A percentile compares a stretch with the other conserved stretches of the same genome.
These are phyloP conservation scores for Lactifluus echinatus DNA, from an alignment of 768 basidiomycete genomes.

Conservation along the genomic window DNA sequence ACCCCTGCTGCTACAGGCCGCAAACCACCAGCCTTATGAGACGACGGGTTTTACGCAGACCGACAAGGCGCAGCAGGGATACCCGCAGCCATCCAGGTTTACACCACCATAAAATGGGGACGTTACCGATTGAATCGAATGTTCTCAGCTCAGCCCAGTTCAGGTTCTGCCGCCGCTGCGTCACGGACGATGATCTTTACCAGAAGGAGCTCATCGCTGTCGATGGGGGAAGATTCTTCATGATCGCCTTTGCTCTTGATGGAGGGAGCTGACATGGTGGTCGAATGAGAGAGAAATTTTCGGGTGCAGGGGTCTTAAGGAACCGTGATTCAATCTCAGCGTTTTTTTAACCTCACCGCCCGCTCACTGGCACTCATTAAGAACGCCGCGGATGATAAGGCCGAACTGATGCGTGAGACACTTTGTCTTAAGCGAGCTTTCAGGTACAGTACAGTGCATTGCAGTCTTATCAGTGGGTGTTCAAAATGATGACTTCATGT, in stretches of 20 bases:
- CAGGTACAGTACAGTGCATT: no score
- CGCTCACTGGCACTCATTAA: no score
- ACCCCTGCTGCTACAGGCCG: conserved; percentile 40
- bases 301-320: background rate
- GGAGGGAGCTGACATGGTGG: conserved; percentile 14
- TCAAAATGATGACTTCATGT: no score
- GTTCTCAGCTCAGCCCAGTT: conserved; percentile 26
- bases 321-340: background rate
- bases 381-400: no score
- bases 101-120: conserved; percentile 43
- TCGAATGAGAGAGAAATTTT: background rate
- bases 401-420: no score
- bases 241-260: conserved; percentile 10
- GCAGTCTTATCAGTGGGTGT: no score
- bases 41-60: conserved; percentile 24
- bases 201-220: conserved; percentile 48
- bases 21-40: conserved; percentile 22
- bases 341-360: no score
- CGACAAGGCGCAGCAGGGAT: conserved; percentile 39
- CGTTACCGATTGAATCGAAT: conserved; percentile 58
- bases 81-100: conserved; percentile 86
- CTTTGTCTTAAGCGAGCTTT: no score
- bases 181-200: conserved; percentile 33
- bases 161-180: conserved; percentile 26
- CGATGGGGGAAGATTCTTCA: conserved; percentile 29